Conservation (phyloP, 495 filamentous ascomycete species). For the Penicillium coffeae region DNA sequence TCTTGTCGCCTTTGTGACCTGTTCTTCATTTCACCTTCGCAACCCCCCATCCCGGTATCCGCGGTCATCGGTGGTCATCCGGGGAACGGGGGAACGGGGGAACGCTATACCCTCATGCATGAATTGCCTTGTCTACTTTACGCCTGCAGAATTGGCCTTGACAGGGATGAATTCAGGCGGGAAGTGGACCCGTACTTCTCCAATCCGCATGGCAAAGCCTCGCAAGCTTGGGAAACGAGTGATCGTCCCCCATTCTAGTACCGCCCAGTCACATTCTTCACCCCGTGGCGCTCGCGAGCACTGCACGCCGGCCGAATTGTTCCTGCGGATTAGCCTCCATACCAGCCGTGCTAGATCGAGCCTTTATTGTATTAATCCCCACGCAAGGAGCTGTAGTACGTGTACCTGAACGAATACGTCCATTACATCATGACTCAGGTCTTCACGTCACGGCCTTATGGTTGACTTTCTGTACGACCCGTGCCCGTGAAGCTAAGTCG, state of each 20-base stretch:
- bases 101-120: background rate
- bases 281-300: background rate
- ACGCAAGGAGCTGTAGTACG: too few species aligned
- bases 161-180: conserved; percentile 1
- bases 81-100: background rate
- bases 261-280: conserved; percentile 1
- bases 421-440: conserved; percentile 8
- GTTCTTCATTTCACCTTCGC: too few species aligned
- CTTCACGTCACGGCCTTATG: conserved; percentile 6
- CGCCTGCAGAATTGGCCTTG: background rate
- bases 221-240: background rate
- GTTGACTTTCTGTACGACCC: conserved; percentile 7
- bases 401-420: background rate
- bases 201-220: background rate
- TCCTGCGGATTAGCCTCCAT: background rate
- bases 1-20: too few species aligned
- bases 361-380: background rate
- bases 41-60: conserved; percentile 4
- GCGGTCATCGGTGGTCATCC: conserved; percentile 7
- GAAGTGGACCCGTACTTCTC: conserved; percentile 1
- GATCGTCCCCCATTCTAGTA: background rate
- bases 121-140: background rate
- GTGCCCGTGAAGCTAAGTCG: background rate
- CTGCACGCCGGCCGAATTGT: background rate
- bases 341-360: background rate